Percentiles rank a stretch among this genome's conserved stretches.
These are phyloP conservation scores for Solanum bulbocastanum DNA, from an alignment of 257 asterid species.

Conservation along the genomic window DNA sequence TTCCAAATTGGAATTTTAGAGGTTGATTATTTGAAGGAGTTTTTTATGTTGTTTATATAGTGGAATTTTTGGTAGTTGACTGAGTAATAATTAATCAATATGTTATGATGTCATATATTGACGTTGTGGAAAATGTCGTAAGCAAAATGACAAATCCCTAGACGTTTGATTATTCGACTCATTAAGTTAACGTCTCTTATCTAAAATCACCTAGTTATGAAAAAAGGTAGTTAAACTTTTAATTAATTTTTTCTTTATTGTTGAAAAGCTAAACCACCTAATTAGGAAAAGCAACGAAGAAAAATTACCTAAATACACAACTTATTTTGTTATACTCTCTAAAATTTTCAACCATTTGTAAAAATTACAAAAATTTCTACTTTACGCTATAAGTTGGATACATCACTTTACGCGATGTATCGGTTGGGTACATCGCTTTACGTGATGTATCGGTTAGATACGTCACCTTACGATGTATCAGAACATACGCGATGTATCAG, in stretches of 20 bases:
- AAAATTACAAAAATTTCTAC: no score
- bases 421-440: rapidly evolving
- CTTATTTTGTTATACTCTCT: no score
- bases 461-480: no score
- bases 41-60: not conserved
- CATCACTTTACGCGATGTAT: no score
- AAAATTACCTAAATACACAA: no score
- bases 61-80: not conserved
- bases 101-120: not conserved
- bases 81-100: not conserved
- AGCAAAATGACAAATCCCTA: not conserved
- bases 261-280: not conserved
- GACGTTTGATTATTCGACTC: not conserved
- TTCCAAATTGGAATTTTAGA: not conserved
- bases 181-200: not conserved
- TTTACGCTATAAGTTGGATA: no score
- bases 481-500: rapidly evolving
- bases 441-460: no score
- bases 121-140: not conserved
- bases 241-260: not conserved
- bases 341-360: no score
- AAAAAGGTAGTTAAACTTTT: not conserved
- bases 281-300: not conserved
- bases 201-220: not conserved
- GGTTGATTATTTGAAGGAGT: not conserved